Base-by-base conservation (phyloP, 768 basidiomycete genomes). In the Trametes meyenii region DNA sequence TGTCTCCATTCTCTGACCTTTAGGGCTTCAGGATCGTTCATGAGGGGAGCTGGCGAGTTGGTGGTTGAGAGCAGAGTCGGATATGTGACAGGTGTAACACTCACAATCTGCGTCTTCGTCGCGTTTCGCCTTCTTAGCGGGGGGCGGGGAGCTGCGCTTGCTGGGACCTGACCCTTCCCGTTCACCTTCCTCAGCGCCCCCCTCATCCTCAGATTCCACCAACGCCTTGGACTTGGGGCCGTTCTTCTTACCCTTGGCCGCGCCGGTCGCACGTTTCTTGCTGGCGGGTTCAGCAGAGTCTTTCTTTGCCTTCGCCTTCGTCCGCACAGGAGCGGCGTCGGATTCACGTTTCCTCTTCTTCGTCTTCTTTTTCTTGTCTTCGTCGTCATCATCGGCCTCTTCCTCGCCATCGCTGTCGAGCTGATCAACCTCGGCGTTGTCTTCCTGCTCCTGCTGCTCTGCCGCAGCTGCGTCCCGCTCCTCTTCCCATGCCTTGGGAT, bases 1-100 rank as follows among this genome's bases (percentile, higher is more conserved):
- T 96, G 94, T 66, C 96, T 81, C 94, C 95, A 96, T 60, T 92
- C 90, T 70, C 90, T 87, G 67, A 96, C 93, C 73, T 88, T 87
- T 56, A 77, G 69, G 23, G 86, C 89, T 62, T 89, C 88, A 1
- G 81, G 81, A 72, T 90, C 86, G 50, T 73, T 76, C 43, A 77
- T 74, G 55, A 86, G 64, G 53, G 78, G 78, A 58, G 78, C 80
- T 80, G 51, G 29, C 17, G 33, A 44, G 49, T 23, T 14, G 26
- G 50, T 23, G 35, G 24, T 12, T 12, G 10, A 54, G 36, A 55
- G 23, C 2, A 50, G 35, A 21, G 5, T 12, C 11, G 33, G 38
- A 42, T 39, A 11, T 19, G 42, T 26, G 35, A 7, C 29, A n/a
- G 24, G 50, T 39, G 43, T 39, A 54, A 63, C 6, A 52, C 85